phyloP scores from a whole-genome alignment of 805 yeast genomes.

The Saccharomyces cerevisiae region DNA sequence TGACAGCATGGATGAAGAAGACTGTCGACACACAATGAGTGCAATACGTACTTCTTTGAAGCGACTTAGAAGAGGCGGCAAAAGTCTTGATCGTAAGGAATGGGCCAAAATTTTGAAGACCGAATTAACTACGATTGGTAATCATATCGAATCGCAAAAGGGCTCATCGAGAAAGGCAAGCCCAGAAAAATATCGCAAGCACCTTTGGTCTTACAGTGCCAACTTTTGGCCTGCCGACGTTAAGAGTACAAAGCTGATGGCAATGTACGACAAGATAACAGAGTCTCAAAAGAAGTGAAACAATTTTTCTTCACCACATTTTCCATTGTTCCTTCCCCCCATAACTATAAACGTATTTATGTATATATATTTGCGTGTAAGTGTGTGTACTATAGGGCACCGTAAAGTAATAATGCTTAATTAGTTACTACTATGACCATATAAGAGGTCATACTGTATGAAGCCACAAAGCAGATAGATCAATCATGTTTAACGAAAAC shows the following conservation, averaged over 20 bases:
- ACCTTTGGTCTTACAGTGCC: constrained; percentile 78
- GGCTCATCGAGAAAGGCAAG: constrained; percentile 21
- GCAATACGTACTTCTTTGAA: constrained; percentile 62
- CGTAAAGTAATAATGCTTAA: not conserved
- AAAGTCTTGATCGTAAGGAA: constrained; percentile 65
- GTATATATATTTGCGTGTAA: not conserved
- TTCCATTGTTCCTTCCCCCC: not conserved
- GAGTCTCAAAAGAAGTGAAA: constrained; percentile 3
- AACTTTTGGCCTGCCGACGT: constrained; percentile 83
- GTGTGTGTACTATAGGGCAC: not conserved
- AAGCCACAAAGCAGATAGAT: not conserved
- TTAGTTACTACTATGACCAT: not conserved
- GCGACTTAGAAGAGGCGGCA: constrained; percentile 60
- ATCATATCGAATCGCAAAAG: constrained; percentile 46
- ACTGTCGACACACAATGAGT: constrained; percentile 51
- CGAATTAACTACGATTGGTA: constrained; percentile 67
- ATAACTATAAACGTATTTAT: not conserved
- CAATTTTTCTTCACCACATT: not conserved
- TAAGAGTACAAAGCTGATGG: constrained; percentile 60
- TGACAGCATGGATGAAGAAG: constrained; percentile 69
- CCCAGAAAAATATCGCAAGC: constrained; percentile 42
- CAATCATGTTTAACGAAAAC: not conserved
- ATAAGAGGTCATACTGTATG: not conserved
- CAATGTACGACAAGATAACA: constrained; percentile 61
- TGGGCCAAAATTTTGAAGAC: constrained; percentile 65